Evolutionary conservation across 805 yeast genomes (phyloP), one percentile per base, ranked within the genome.

Genomic region (Myxozyma mucilagina): DNA sequence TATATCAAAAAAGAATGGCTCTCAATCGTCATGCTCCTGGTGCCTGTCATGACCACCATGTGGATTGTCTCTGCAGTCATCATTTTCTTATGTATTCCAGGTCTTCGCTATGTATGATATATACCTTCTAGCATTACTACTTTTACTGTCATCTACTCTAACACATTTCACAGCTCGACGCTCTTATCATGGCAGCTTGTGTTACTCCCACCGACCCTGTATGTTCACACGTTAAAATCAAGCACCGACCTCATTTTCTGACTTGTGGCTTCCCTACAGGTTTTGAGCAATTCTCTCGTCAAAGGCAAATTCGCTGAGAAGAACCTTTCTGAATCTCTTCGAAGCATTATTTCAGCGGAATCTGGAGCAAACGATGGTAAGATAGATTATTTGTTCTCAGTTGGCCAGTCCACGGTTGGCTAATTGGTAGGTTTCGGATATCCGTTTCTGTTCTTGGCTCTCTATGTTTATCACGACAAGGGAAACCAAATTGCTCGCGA

Each of bases 131-230:
- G 38, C 2, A 13, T 45, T 14, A 45, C 24, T 29, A 24, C 34
- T 24, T 45, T 14, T 4, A 29, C 10, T 41, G 14, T 31, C 14
- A 34, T 16, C 9, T 8, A 82, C 70, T 72, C 82, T 43, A 32
- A 56, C 45, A 16, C 24, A 43, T 32, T n/a, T 14, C 35, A 7
- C 31, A 59, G 62, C 50, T 60, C 20, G 82, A 84, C 53, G 82
- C 84, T 5, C 78, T 87, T 36, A 75, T 86, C 54, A 84, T 87
- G 0, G 80, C 84, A 10, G 89, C 89, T 1, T 86, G 91, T 71
- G 82, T 86, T 55, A 87, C 92, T 0, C 90, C 91, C 7, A 87
- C 92, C 0, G 92, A 87, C 72, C 92, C 91, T 2, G 87, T 87
- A 47, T 77, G 86, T 69, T 85, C 88, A 3, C 87, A 87, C 45